Base-by-base conservation (phyloP, 768 basidiomycete genomes). In the Suillus variegatus region DNA sequence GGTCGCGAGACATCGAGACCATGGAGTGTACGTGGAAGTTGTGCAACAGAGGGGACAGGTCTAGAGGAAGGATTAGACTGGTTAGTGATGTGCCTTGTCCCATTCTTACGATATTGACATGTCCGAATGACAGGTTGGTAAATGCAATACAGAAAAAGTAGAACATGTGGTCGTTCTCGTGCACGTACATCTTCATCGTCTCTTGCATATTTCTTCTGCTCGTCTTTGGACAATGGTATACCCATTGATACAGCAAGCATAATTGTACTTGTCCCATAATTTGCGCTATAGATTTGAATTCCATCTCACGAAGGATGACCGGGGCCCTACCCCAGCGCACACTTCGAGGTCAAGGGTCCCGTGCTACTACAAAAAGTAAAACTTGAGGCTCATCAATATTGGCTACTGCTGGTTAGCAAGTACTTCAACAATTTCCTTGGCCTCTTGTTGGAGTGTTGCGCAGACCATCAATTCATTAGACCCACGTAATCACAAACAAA, bases 21-120 rank as follows among this genome's bases (percentile, higher is more conserved):
- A 67, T 99, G 97, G 97, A 97, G 95, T 76, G 96, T 99, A 57
- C 85, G 95, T 68, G 97, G 97, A 47, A 93, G 94, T 76, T 98
- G 94, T 76, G 97, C 97, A 62, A 92, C 88, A 32, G 93, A 95
- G 78, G 97, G 97, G 13, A 95, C 98, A 73, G 97, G 97, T 25
- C 80, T 99, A 61, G 97, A 99, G 75, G 96, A 97, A 68, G 97
- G 97, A 4, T 81, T 99, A 58, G 97, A 99, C 77, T 99, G 97
- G 97, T 97, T 72, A 68, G 91, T 82, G 54, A 63, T 58, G 46
- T n/a, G 28, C 35, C 41, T 49, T 8, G 2, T 41, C 57, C 44
- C 16, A 36, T 64, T 63, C 68, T 62, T 12, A 64, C 58, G 46
- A 20, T 22, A 46, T 47, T 40, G 47, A 54, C 62, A 41, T 62